These are phyloP conservation scores for Termitomyces sp. DNA, from an alignment of 768 basidiomycete species.

Conservation along the genomic window DNA sequence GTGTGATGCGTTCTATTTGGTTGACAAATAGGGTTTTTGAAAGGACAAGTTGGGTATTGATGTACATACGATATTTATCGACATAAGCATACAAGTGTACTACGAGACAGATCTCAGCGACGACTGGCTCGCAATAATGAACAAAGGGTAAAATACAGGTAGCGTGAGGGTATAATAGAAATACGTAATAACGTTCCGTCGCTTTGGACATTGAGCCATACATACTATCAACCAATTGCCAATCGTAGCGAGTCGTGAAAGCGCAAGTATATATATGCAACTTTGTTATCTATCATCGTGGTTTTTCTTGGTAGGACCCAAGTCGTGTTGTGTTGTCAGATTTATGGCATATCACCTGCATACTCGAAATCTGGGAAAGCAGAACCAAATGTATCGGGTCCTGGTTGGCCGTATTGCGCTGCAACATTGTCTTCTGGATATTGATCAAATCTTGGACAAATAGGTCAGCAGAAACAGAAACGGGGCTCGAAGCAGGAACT, in stretches of 20 bases:
- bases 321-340: not conserved
- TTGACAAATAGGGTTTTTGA: conserved; percentile 5
- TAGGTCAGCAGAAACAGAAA: conserved; percentile 9
- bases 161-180: conserved; percentile 2
- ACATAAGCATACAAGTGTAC: conserved; percentile 5
- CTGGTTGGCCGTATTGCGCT: conserved; percentile 51
- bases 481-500: conserved; percentile 24
- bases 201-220: not conserved
- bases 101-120: conserved; percentile 10
- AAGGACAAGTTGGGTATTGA: conserved; percentile 8
- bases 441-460: conserved; percentile 54
- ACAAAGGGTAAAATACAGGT: conserved; percentile 7
- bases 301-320: not conserved
- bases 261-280: not conserved
- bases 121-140: conserved; percentile 5
- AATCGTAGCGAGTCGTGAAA: conserved; percentile 1
- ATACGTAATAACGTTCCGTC: not conserved
- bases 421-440: conserved; percentile 73
- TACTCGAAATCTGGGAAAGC: conserved; percentile 82
- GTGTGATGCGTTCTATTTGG: conserved; percentile 38
- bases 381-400: conserved; percentile 55
- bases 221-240: conserved; percentile 1
- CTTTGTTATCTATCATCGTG: not conserved
- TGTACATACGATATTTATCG: not conserved
- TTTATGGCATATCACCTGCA: conserved; percentile 25